These are phyloP conservation scores for Wickerhamomyces sp. DNA, from an alignment of 1,139 yeast species.

Conservation along the genomic window DNA sequence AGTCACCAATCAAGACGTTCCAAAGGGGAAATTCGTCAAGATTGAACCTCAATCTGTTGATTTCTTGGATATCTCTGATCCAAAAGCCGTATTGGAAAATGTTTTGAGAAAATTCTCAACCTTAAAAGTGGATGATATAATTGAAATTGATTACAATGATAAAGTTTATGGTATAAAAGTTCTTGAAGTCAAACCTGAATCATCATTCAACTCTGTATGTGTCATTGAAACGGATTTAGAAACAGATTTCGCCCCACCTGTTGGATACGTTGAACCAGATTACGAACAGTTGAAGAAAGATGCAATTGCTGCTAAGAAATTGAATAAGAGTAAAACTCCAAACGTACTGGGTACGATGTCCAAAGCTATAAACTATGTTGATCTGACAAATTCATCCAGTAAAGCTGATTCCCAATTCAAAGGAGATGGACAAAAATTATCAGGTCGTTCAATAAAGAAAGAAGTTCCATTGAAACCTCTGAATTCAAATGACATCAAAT, in stretches of 20 bases:
- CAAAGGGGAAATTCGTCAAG: slow-evolving; percentile 83
- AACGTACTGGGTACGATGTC: slow-evolving; percentile 85
- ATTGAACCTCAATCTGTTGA: slow-evolving; percentile 94
- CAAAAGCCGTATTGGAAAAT: slow-evolving; percentile 93
- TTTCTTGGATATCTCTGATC: slow-evolving; percentile 89
- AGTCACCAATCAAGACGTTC: slow-evolving; percentile 72
- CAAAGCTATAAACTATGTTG: slow-evolving; percentile 62
- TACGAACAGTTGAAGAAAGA: slow-evolving; percentile 31
- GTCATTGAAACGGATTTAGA: slow-evolving; percentile 96
- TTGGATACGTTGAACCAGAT: slow-evolving; percentile 93
- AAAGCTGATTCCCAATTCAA: slow-evolving; percentile 33
- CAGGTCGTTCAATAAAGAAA: slow-evolving; percentile 42
- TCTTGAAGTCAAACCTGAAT: slow-evolving; percentile 82
- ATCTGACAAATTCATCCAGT: slow-evolving; percentile 42
- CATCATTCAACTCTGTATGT: slow-evolving; percentile 63
- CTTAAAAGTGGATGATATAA: slow-evolving; percentile 76
- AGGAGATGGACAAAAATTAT: slow-evolving; percentile 69
- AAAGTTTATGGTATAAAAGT: slow-evolving; percentile 76
- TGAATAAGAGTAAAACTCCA: slow-evolving; percentile 36
- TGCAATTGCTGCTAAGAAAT: slow-evolving; percentile 12
- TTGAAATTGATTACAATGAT: slow-evolving; percentile 82
- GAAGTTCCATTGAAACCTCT: slow-evolving; percentile 12
- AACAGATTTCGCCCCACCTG: slow-evolving; percentile 98
- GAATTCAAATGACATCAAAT: slow-evolving; percentile 23
- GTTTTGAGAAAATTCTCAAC: slow-evolving; percentile 88